These are phyloP conservation scores for Inga oerstediana DNA, from an alignment of 306 rosid genomes.

Conservation along the genomic window DNA sequence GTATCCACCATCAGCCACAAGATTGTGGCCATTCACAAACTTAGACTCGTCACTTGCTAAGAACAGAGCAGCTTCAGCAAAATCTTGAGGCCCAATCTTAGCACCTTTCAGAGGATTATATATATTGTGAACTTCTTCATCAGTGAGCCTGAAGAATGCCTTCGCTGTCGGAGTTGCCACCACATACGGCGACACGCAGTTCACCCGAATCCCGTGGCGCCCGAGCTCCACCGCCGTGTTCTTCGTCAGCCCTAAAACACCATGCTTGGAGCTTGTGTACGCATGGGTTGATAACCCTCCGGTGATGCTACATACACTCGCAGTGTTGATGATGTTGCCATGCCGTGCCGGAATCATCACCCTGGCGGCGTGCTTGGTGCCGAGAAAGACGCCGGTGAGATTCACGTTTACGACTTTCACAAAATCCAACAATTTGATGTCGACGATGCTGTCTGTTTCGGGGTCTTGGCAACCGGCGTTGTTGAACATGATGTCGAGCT, in stretches of 20 bases:
- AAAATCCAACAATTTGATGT: conserved; percentile 28
- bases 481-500: conserved; percentile 63
- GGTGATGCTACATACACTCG: conserved; percentile 30
- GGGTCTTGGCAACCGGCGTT: conserved; percentile 38
- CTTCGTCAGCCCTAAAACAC: background rate
- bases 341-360: conserved; percentile 40
- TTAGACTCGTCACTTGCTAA: conserved; percentile 56
- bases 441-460: conserved; percentile 33
- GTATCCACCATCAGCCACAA: conserved; percentile 63
- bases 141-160: conserved; percentile 32
- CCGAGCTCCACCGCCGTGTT: conserved; percentile 36
- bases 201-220: conserved; percentile 50
- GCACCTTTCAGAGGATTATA: conserved; percentile 14
- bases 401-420: conserved; percentile 42
- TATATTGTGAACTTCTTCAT: conserved; percentile 6
- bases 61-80: conserved; percentile 28
- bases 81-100: background rate
- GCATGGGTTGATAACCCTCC: conserved; percentile 33
- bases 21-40: conserved; percentile 57
- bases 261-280: background rate
- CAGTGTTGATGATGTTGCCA: conserved; percentile 3
- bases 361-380: conserved; percentile 56
- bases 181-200: conserved; percentile 45
- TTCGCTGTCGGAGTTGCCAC: conserved; percentile 44
- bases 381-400: conserved; percentile 43